phyloP scores from a whole-genome alignment of 768 basidiomycete species.

The Austroboletus festivus region DNA sequence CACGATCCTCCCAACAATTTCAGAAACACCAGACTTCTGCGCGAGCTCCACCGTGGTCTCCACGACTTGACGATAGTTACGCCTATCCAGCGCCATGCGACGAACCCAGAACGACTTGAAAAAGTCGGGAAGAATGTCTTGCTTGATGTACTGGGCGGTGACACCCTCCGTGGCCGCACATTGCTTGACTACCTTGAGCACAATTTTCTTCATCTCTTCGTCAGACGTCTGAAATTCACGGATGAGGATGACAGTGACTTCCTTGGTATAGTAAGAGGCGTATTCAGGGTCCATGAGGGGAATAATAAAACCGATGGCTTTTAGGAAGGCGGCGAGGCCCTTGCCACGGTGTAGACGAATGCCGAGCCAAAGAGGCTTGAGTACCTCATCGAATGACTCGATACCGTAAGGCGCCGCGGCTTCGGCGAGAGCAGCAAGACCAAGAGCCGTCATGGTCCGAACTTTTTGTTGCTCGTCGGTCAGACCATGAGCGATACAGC shows the following conservation, averaged over 20 bases:
- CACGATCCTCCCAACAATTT: slow-evolving; percentile 85
- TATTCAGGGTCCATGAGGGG: slow-evolving; percentile 99
- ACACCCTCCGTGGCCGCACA: slow-evolving; percentile 99
- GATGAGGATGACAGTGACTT: slow-evolving; percentile 94
- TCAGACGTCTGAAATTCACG: slow-evolving; percentile 99
- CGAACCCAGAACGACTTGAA: slow-evolving; percentile 99
- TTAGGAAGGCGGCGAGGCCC: slow-evolving; percentile 73
- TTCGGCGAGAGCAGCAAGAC: slow-evolving; percentile 89
- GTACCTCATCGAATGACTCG: slow-evolving; percentile 97
- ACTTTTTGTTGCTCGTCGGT: slow-evolving; percentile 81
- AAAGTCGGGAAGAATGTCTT: slow-evolving; percentile 97
- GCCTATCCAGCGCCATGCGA: slow-evolving; percentile 93
- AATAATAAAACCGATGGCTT: slow-evolving; percentile 98
- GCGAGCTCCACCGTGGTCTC: slow-evolving; percentile 99
- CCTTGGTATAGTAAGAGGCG: slow-evolving; percentile 98
- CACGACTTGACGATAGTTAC: slow-evolving; percentile 96
- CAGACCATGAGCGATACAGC: slow-evolving; percentile 85
- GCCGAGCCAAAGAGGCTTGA: slow-evolving; percentile 75
- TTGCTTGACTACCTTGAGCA: slow-evolving; percentile 97
- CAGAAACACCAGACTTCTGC: slow-evolving; percentile 93
- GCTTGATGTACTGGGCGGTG: slow-evolving; percentile 90
- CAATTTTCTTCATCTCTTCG: slow-evolving; percentile 99
- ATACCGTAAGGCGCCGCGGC: slow-evolving; percentile 98
- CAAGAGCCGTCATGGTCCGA: slow-evolving; percentile 74
- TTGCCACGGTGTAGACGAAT: slow-evolving; percentile 78